Conservation (phyloP, 768 basidiomycete species). For the Lepiota brunneoincarnata region DNA sequence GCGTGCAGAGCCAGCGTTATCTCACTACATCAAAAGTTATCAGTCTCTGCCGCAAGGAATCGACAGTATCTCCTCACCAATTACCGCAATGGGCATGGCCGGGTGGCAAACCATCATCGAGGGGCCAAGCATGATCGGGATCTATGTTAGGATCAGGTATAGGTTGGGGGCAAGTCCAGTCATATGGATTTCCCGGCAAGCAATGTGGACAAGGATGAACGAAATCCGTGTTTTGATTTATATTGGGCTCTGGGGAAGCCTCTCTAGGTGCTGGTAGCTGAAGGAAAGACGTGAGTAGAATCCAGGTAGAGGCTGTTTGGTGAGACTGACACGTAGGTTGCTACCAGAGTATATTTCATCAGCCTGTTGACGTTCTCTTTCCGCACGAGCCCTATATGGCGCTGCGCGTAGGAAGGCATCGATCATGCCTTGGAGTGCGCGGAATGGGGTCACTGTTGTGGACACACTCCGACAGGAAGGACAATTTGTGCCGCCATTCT, state of each 20-base stretch:
- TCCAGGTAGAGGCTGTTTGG: not conserved
- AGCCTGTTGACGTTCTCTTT: conserved; percentile 74
- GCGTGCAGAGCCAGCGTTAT: conserved; percentile 69
- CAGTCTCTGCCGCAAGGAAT: not conserved
- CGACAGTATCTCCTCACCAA: conserved; percentile 47
- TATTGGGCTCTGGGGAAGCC: conserved; percentile 71
- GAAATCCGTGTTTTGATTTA: conserved; percentile 62
- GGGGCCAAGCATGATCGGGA: conserved; percentile 69
- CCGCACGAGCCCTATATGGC: conserved; percentile 64
- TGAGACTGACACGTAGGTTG: conserved; percentile 57
- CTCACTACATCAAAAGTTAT: conserved; percentile 44
- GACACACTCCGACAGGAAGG: conserved; percentile 77
- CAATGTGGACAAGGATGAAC: conserved; percentile 84
- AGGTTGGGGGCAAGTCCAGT: conserved; percentile 81
- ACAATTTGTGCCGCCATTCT: conserved; percentile 87
- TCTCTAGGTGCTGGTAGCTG: conserved; percentile 78
- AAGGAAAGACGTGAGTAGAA: not conserved
- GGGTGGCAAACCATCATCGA: conserved; percentile 75
- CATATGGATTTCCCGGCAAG: conserved; percentile 61
- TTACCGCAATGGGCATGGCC: conserved; percentile 82
- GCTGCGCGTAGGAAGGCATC: conserved; percentile 70
- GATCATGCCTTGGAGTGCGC: conserved; percentile 68
- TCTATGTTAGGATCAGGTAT: conserved; percentile 70
- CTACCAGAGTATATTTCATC: conserved; percentile 74
- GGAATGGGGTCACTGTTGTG: conserved; percentile 66